phyloP scores from a whole-genome alignment of 2,329 filamentous ascomycete genomes.

The Phyllosticta citriasiana region DNA sequence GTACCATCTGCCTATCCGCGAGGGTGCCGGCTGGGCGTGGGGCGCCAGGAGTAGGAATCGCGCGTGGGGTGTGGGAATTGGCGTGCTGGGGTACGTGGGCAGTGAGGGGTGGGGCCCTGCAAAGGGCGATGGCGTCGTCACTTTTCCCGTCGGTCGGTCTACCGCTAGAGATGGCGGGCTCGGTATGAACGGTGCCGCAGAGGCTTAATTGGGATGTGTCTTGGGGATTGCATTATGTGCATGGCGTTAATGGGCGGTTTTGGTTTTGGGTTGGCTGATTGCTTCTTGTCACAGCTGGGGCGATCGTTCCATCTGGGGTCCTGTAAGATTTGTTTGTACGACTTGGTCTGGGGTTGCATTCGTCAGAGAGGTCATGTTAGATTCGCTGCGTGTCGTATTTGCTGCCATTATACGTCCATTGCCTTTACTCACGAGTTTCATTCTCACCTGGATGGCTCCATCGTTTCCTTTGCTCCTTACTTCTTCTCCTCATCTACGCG shows the following conservation, averaged over 20 bases:
- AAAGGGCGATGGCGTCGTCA: conserved; percentile 1
- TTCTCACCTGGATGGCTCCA: too few species aligned
- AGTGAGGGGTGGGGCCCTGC: conserved; percentile 33
- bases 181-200: background rate
- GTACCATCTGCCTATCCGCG: conserved; percentile 71
- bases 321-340: too few species aligned
- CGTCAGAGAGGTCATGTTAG: too few species aligned
- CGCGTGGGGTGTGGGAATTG: conserved; percentile 71
- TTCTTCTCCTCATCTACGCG: too few species aligned
- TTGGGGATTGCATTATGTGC: background rate
- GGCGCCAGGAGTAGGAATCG: conserved; percentile 61
- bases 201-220: background rate
- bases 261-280: background rate
- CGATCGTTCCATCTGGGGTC: too few species aligned
- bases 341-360: too few species aligned
- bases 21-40: conserved; percentile 86
- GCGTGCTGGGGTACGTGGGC: conserved; percentile 37
- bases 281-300: background rate
- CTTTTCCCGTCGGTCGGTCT: background rate
- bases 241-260: background rate
- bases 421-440: too few species aligned
- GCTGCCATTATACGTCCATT: too few species aligned
- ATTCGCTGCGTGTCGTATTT: too few species aligned
- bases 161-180: background rate
- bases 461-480: too few species aligned